Percentiles rank a stretch among this genome's conserved stretches.
These are phyloP conservation scores for Pythium catenulatum DNA, from an alignment of 352 stramenopile genomes.

Conservation along the genomic window DNA sequence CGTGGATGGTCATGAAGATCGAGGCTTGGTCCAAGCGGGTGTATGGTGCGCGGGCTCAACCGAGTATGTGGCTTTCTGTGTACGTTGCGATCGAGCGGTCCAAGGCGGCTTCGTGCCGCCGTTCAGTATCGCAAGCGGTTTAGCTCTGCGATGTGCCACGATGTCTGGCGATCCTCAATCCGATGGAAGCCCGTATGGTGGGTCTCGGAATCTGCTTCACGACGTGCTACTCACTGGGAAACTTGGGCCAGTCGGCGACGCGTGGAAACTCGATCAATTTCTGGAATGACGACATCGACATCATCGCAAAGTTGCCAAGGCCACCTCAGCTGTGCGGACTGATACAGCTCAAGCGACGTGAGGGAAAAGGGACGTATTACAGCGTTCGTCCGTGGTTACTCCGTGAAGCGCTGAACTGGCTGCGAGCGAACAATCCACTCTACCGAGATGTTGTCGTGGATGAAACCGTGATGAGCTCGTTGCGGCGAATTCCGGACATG, in stretches of 20 bases:
- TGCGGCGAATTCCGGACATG: not conserved
- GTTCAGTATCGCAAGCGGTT: too few relatives aligned
- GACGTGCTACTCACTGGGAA: not conserved
- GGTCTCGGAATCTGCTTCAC: slow-evolving; percentile 4
- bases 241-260: not conserved
- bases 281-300: not conserved
- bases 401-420: not conserved
- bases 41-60: too few relatives aligned
- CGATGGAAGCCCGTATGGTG: not conserved
- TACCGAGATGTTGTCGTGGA: not conserved
- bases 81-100: too few relatives aligned
- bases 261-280: slow-evolving; percentile 27
- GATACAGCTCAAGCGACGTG: not conserved
- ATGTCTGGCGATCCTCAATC: not conserved
- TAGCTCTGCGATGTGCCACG: too few relatives aligned
- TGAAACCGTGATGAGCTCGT: not conserved
- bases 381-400: not conserved
- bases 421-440: not conserved
- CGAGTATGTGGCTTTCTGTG: too few relatives aligned
- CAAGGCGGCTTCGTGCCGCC: too few relatives aligned
- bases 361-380: not conserved
- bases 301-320: not conserved
- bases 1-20: too few relatives aligned
- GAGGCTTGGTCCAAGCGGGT: too few relatives aligned
- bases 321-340: not conserved